Evolutionary conservation across 306 rosid species (phyloP).

Genomic region (Cucurbita ficifolia): DNA sequence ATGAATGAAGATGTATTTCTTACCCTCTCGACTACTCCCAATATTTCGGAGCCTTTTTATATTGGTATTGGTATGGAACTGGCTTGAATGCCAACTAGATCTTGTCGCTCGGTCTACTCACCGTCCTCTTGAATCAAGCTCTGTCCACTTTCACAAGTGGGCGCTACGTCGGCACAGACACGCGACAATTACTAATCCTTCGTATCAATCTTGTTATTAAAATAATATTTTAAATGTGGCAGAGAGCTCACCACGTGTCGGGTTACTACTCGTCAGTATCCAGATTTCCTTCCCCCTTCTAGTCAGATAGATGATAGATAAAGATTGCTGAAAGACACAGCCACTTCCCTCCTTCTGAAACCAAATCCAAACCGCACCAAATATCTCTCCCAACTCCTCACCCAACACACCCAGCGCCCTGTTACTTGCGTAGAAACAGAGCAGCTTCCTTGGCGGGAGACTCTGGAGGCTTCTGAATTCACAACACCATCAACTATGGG

Average conservation of each 20-base stretch:
- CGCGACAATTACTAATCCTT: not conserved
- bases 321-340: not conserved
- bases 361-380: too few relatives aligned
- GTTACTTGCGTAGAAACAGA: too few relatives aligned
- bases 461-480: not conserved
- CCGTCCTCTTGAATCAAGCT: not conserved
- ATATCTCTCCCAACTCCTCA: not conserved
- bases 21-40: too few relatives aligned
- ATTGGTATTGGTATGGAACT: too few relatives aligned
- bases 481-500: slow-evolving; percentile 24
- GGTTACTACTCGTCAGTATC: not conserved
- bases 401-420: not conserved
- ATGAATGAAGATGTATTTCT: too few relatives aligned
- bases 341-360: not conserved
- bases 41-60: too few relatives aligned
- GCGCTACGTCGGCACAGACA: slow-evolving; percentile 3
- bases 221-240: not conserved
- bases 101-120: not conserved
- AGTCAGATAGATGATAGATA: not conserved
- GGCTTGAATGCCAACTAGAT: not conserved
- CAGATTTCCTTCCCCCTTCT: slow-evolving; percentile 1
- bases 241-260: not conserved
- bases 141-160: not conserved
- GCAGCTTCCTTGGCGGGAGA: not conserved
- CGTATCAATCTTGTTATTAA: not conserved